Conservation (phyloP, 2,329 filamentous ascomycete species). For the Colletotrichum brevisporum region DNA sequence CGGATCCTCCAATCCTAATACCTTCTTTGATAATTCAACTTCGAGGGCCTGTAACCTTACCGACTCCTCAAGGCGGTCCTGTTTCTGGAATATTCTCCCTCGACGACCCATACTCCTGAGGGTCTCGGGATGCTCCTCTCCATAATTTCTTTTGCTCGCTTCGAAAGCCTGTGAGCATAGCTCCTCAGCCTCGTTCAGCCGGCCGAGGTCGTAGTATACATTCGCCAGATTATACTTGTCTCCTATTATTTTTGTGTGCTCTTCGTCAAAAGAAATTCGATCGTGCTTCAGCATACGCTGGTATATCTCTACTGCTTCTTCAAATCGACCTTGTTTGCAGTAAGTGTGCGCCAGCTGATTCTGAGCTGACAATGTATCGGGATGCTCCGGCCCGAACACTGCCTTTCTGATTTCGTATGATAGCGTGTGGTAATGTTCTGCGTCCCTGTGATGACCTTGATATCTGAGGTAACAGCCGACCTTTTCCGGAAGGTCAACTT, state of each 20-base stretch:
- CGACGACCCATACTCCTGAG: background rate
- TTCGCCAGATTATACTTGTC: background rate
- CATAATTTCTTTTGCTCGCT: rapidly evolving
- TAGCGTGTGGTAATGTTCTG: background rate
- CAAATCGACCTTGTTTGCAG: background rate
- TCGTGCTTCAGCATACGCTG: background rate
- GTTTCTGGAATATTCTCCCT: rapidly evolving
- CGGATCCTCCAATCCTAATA: background rate
- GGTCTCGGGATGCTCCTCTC: rapidly evolving
- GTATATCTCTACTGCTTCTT: background rate
- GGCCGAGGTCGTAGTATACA: background rate
- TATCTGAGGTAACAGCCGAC: rapidly evolving
- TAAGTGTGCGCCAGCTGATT: rapidly evolving
- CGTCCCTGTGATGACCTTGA: background rate
- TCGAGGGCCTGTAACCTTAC: background rate
- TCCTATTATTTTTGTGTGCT: background rate
- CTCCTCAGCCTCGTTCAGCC: background rate
- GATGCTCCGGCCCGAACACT: background rate
- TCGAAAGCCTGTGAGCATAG: background rate
- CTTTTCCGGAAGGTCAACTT: background rate
- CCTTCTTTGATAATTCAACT: background rate
- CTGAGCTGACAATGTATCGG: background rate
- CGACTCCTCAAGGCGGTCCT: background rate
- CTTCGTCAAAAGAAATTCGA: background rate
- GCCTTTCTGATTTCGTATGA: background rate